Evolutionary conservation across 768 basidiomycete genomes (phyloP), one percentile per base, ranked within the genome.

Genomic region (Calocybe gangraenosa): DNA sequence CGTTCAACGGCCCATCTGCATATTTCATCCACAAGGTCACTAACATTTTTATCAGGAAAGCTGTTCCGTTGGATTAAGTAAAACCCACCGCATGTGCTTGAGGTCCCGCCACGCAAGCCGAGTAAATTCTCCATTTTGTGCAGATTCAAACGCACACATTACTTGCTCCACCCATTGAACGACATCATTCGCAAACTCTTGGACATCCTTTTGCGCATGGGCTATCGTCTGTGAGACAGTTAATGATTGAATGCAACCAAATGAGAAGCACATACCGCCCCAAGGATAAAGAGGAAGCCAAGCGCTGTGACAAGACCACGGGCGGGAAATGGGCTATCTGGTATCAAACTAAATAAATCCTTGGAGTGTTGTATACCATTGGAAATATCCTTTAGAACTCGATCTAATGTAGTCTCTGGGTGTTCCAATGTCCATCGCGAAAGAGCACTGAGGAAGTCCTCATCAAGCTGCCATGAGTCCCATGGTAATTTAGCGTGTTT

Each of bases 31-130:
- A 56, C 42, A n/a, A 56, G 37, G 13, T 42, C 21, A 4, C 51
- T 56, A 35, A 22, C 17, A 5, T 20, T 17, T 32, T 31, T 22
- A 14, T 28, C 25, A 28, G 11, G 25, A 28, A 6, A 5, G 11
- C 11, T 28, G 25, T 28, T 5, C 5, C 5, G 11, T 28, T 28
- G 25, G 25, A 11, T n/a, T n/a, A 28, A 28, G 25, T 28, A 6
- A 28, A 28, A 28, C 25, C 6, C 25, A 28, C 25, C 25, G 25
- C 25, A 28, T 28, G 11, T 28, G 25, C 25, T 3, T 17, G 17
- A 58, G 47, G 37, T 55, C 48, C 10, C 42, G 39, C 46, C 51
- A 50, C 11, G 56, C 53, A 18, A 28, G 37, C 38, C 37, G 35
- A 7, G 50, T 48, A 25, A 58, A 54, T 9, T 42, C 39, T 0